Evolutionary conservation across 2,329 filamentous ascomycete species (phyloP).

Genomic region (Aschersonia sp.): DNA sequence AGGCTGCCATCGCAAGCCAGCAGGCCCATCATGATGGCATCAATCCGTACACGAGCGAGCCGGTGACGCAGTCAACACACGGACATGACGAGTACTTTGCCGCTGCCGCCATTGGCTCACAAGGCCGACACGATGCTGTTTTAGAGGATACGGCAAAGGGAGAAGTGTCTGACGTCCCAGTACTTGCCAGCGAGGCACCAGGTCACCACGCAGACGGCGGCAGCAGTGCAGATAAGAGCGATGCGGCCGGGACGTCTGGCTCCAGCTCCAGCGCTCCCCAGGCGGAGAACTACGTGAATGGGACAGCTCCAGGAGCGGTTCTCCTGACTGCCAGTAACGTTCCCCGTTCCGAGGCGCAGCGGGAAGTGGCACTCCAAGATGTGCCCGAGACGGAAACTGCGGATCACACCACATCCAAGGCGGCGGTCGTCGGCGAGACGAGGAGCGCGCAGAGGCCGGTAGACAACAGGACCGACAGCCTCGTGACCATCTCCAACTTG

Average conservation of each 20-base stretch:
- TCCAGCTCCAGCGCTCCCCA: not conserved
- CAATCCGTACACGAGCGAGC: constrained; percentile 40
- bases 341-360: constrained; percentile 10
- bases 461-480: constrained; percentile 23
- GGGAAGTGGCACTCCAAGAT: constrained; percentile 6
- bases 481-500: constrained; percentile 45
- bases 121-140: constrained; percentile 6
- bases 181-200: not conserved
- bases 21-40: constrained; percentile 39
- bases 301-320: constrained; percentile 4
- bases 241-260: not conserved
- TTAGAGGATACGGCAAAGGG: not conserved
- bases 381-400: constrained; percentile 7
- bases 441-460: constrained; percentile 10
- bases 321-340: constrained; percentile 5
- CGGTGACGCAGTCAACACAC: constrained; percentile 12
- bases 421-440: constrained; percentile 2
- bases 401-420: constrained; percentile 4
- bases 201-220: not conserved
- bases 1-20: constrained; percentile 33
- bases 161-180: not conserved
- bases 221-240: not conserved
- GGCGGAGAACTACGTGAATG: constrained; percentile 6
- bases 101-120: constrained; percentile 7
- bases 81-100: constrained; percentile 6